Evolutionary conservation across 148 eudicot genomes (phyloP).

Genomic region (Chenopodium album): DNA sequence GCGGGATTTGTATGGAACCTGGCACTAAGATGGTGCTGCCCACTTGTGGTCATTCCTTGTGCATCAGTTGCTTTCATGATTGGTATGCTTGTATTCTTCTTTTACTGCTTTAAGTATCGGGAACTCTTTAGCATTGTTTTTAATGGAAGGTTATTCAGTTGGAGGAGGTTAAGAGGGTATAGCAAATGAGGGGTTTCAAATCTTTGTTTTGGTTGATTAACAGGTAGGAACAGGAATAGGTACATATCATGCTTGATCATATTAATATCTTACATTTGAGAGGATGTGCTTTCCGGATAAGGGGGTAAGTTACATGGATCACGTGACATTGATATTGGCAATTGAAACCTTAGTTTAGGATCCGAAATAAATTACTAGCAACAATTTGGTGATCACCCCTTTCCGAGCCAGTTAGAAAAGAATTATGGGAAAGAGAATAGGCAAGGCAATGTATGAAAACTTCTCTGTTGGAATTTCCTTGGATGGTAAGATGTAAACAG

Average conservation of each 20-base stretch:
- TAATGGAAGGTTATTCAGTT: neutral
- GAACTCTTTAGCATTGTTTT: neutral
- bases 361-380: neutral
- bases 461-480: neutral
- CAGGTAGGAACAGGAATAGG: too few relatives aligned
- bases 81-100: slow-evolving; percentile 45
- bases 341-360: neutral
- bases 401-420: neutral
- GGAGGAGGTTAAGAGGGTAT: neutral
- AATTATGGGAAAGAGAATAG: neutral
- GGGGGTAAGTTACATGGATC: neutral
- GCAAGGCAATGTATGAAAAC: neutral
- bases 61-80: slow-evolving; percentile 69
- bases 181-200: neutral
- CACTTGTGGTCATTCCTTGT: slow-evolving; percentile 79
- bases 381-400: neutral
- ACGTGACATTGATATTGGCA: neutral
- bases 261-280: neutral
- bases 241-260: neutral
- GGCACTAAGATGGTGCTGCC: slow-evolving; percentile 70
- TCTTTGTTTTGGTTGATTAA: neutral
- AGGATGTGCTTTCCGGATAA: neutral
- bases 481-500: neutral
- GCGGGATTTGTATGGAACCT: slow-evolving; percentile 85
- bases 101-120: neutral